A percentile compares a stretch with the other conserved stretches of the same genome.
These are phyloP conservation scores for Allium sativum DNA, from an alignment of 106 monocot species.

Conservation along the genomic window DNA sequence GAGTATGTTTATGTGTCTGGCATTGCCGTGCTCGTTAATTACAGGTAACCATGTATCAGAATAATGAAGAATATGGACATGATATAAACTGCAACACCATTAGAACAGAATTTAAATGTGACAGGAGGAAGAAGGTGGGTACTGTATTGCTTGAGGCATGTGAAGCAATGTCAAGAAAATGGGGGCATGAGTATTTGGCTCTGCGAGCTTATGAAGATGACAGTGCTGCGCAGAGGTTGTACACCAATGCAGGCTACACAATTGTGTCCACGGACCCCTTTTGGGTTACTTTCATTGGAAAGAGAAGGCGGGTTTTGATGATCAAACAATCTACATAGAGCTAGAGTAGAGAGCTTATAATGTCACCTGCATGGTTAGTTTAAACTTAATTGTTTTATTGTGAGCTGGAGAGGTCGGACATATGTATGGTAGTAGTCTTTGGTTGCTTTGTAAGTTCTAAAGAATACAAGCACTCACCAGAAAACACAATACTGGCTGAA, in stretches of 20 bases:
- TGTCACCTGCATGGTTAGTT: too few relatives aligned
- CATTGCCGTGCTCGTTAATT: constrained; percentile 60
- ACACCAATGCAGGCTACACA: constrained; percentile 53
- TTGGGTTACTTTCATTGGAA: constrained; percentile 61
- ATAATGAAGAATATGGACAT: not conserved
- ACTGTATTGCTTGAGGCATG: constrained; percentile 73
- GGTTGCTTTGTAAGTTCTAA: too few relatives aligned
- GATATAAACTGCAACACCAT: not conserved
- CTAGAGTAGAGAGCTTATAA: too few relatives aligned
- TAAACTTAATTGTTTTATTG: too few relatives aligned
- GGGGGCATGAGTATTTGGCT: constrained; percentile 47
- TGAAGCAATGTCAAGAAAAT: constrained; percentile 40
- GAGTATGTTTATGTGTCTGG: constrained; percentile 89
- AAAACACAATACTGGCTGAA: too few relatives aligned
- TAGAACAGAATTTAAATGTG: not conserved
- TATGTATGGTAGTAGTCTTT: too few relatives aligned
- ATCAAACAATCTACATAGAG: constrained; percentile 21
- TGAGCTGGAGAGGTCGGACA: too few relatives aligned
- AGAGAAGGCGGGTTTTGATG: constrained; percentile 65
- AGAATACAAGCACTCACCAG: too few relatives aligned
- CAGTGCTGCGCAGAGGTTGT: constrained; percentile 42
- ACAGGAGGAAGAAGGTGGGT: constrained; percentile 66
- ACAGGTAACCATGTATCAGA: constrained; percentile 31
- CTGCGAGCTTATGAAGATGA: constrained; percentile 80
- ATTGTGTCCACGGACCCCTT: constrained; percentile 51